A percentile compares a stretch with the other conserved stretches of the same genome.
phyloP scores from a whole-genome alignment of 192 early-diverging fungal species.

The Coemansia javaensis region DNA sequence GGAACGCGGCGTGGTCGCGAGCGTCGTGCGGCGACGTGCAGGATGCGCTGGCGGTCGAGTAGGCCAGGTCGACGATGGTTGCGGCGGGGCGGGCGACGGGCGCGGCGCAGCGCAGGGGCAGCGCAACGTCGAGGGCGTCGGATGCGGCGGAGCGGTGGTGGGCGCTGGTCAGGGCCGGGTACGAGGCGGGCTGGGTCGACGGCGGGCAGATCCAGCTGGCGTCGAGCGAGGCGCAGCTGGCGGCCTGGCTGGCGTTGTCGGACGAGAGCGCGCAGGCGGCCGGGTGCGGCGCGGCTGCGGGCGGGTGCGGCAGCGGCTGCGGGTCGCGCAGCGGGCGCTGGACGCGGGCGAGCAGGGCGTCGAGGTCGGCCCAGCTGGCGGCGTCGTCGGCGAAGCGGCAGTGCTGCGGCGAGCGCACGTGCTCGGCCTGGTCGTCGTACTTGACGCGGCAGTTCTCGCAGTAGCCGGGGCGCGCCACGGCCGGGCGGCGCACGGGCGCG shows the following conservation, averaged over 20 bases:
- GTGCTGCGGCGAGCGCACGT: constrained; percentile 39
- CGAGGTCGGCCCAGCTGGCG: constrained; percentile 46
- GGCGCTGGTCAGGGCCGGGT: constrained; percentile 8
- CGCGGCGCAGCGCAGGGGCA: background rate
- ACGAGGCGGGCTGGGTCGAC: background rate
- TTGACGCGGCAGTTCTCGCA: constrained; percentile 53
- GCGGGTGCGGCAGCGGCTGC: background rate
- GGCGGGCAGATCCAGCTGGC: constrained; percentile 13
- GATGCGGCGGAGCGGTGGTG: constrained; percentile 34
- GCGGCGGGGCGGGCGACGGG: constrained; percentile 1
- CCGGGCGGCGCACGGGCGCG: constrained; percentile 27
- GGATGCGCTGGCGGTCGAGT: constrained; percentile 32
- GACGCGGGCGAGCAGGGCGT: constrained; percentile 27
- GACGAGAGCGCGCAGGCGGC: constrained; percentile 28
- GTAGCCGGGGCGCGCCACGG: constrained; percentile 38
- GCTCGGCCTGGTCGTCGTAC: constrained; percentile 48
- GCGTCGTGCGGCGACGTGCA: constrained; percentile 8
- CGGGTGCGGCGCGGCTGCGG: background rate
- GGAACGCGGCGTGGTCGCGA: background rate
- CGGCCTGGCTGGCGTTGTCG: constrained; percentile 16
- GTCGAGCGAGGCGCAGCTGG: constrained; percentile 3
- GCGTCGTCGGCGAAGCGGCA: constrained; percentile 42
- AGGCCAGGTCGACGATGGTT: constrained; percentile 18
- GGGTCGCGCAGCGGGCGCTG: constrained; percentile 24
- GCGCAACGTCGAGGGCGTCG: constrained; percentile 7